phyloP scores from a whole-genome alignment of 176 grass and related monocot genomes.

The Lolium rigidum region DNA sequence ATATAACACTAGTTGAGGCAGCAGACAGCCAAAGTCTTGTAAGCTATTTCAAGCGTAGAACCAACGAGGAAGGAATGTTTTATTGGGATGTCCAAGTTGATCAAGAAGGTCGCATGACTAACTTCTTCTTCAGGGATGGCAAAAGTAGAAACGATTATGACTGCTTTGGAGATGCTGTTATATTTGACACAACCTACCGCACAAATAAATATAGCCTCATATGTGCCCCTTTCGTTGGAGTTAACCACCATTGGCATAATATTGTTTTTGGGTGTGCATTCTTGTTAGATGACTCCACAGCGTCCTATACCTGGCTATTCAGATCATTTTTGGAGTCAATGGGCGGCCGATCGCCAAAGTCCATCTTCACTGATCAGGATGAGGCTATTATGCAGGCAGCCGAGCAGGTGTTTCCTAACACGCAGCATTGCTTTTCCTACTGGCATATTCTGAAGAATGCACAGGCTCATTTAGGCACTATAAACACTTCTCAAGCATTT shows the following conservation, averaged over 20 bases:
- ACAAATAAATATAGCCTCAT: slow-evolving; percentile 71
- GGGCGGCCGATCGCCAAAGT: slow-evolving; percentile 65
- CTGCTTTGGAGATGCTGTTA: slow-evolving; percentile 85
- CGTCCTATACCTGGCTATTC: slow-evolving; percentile 77
- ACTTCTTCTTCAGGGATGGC: slow-evolving; percentile 86
- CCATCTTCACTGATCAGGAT: slow-evolving; percentile 83
- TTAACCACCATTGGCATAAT: slow-evolving; percentile 91
- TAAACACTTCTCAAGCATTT: slow-evolving; percentile 78
- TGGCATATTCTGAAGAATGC: slow-evolving; percentile 83
- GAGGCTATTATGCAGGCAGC: slow-evolving; percentile 62
- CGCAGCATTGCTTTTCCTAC: slow-evolving; percentile 70
- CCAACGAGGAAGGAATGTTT: slow-evolving; percentile 89
- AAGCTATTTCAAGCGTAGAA: slow-evolving; percentile 78
- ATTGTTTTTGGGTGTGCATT: slow-evolving; percentile 76
- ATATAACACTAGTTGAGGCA: slow-evolving; percentile 62
- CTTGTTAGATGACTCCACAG: slow-evolving; percentile 75
- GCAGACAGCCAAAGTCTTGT: slow-evolving; percentile 75
- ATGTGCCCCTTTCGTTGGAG: slow-evolving; percentile 76
- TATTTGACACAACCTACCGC: slow-evolving; percentile 78
- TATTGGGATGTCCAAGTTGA: slow-evolving; percentile 89
- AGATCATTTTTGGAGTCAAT: slow-evolving; percentile 80
- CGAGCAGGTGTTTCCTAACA: slow-evolving; percentile 67
- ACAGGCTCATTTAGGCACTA: slow-evolving; percentile 66
- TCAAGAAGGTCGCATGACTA: slow-evolving; percentile 71
- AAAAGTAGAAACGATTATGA: slow-evolving; percentile 79